Percentiles rank a stretch among this genome's conserved stretches.
Conservation (phyloP, 306 rosid genomes). For the Dalbergia cultrata region DNA sequence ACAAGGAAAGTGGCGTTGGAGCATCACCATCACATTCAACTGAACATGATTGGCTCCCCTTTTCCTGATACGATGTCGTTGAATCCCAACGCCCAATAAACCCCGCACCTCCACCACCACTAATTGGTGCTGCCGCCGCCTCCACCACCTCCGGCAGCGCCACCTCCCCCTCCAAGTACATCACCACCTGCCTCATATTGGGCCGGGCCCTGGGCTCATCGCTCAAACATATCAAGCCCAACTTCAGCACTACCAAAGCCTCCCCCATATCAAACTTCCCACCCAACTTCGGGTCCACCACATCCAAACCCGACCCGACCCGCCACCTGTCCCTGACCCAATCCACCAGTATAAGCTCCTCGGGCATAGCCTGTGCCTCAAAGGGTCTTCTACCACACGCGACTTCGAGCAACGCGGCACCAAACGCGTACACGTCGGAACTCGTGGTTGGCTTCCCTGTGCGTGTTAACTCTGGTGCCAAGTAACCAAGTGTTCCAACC, state of each 20-base stretch:
- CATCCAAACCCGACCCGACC: constrained; percentile 45
- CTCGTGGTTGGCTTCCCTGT: constrained; percentile 57
- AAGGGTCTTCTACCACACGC: constrained; percentile 60
- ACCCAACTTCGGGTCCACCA: constrained; percentile 47
- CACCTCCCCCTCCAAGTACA: constrained; percentile 54
- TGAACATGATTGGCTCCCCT: constrained; percentile 32
- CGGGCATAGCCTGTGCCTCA: constrained; percentile 56
- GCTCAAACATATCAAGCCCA: constrained; percentile 56
- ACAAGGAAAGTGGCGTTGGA: constrained; percentile 30
- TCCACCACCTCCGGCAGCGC: constrained; percentile 22
- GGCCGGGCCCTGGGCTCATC: constrained; percentile 47
- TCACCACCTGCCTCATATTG: constrained; percentile 50
- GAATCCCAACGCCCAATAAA: constrained; percentile 30
- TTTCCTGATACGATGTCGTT: constrained; percentile 35
- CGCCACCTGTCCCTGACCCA: constrained; percentile 58
- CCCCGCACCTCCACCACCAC: constrained; percentile 20
- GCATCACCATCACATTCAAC: constrained; percentile 43
- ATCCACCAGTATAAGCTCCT: constrained; percentile 58
- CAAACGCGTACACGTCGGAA: constrained; percentile 57
- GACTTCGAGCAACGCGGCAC: constrained; percentile 55
- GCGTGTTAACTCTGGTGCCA: constrained; percentile 60
- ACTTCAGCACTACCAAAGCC: constrained; percentile 49
- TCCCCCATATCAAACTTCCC: constrained; percentile 46
- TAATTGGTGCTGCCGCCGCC: not conserved
- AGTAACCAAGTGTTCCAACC: constrained; percentile 61